These are phyloP conservation scores for Amanita molliuscula DNA, from an alignment of 768 basidiomycete species.

Conservation along the genomic window DNA sequence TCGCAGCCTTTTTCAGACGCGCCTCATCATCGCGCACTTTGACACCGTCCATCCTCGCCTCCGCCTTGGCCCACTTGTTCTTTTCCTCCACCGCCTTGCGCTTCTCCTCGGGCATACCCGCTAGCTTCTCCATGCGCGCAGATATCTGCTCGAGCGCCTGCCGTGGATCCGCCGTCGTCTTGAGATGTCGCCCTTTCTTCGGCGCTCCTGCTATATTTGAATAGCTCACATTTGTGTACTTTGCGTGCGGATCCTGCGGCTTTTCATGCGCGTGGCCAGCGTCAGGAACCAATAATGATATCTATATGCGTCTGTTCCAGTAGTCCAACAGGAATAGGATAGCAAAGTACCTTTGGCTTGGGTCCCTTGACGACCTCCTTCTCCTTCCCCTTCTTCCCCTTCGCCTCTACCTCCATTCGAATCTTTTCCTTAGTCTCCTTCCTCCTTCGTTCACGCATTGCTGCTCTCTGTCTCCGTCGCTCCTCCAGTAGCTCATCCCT, in stretches of 20 bases:
- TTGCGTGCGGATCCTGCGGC: constrained; percentile 24
- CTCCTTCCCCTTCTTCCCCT: constrained; percentile 33
- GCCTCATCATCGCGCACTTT: constrained; percentile 86
- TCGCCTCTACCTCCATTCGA: constrained; percentile 48
- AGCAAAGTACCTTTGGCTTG: constrained; percentile 40
- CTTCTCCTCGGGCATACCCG: constrained; percentile 72
- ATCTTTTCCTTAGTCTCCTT: constrained; percentile 84
- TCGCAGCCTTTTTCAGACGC: constrained; percentile 85
- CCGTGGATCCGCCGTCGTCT: constrained; percentile 69
- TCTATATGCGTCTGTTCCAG: constrained; percentile 24
- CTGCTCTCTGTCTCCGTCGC: constrained; percentile 62
- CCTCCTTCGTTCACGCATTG: constrained; percentile 75
- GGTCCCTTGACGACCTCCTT: constrained; percentile 30
- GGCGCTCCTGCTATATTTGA: constrained; percentile 44
- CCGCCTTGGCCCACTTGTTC: constrained; percentile 87
- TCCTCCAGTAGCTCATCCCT: constrained; percentile 81
- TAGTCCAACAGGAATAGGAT: background rate
- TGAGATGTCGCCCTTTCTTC: constrained; percentile 43
- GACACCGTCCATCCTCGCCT: constrained; percentile 77
- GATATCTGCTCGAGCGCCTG: constrained; percentile 79
- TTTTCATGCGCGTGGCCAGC: constrained; percentile 13
- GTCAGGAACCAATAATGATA: constrained; percentile 66
- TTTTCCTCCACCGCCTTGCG: constrained; percentile 70
- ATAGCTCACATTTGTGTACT: constrained; percentile 62
- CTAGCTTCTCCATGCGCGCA: constrained; percentile 68